These are phyloP conservation scores for Ceratocystis cubensis DNA, from an alignment of 2,329 filamentous ascomycete species.

Conservation along the genomic window DNA sequence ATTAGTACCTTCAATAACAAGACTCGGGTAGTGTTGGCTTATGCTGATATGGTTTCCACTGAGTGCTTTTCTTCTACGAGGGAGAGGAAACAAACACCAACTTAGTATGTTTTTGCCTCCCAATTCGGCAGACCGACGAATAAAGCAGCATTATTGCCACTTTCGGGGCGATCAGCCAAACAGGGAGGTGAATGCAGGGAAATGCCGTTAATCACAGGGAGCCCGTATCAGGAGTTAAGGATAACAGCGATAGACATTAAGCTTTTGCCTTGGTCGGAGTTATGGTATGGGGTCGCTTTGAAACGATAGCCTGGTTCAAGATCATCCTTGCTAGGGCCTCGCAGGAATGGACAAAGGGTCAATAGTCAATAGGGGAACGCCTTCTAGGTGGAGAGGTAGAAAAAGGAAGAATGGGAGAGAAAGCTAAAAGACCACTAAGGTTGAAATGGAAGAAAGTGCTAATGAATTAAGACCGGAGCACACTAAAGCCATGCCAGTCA, in stretches of 20 bases:
- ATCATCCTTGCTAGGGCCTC: background rate
- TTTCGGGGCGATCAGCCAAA: background rate
- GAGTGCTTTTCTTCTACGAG: no score
- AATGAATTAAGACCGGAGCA: conserved; percentile 6
- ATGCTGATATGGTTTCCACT: no score
- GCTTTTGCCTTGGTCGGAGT: background rate
- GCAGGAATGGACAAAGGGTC: background rate
- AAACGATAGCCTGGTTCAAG: background rate
- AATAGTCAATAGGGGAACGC: background rate
- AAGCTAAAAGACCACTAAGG: background rate
- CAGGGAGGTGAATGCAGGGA: no score
- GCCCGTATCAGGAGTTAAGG: background rate
- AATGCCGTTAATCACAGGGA: background rate
- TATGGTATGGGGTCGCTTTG: background rate
- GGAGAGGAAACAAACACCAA: no score
- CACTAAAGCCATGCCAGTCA: background rate
- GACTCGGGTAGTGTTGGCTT: no score
- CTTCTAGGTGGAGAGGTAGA: background rate
- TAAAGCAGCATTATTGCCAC: background rate
- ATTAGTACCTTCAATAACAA: no score
- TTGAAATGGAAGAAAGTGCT: background rate
- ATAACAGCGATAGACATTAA: background rate
- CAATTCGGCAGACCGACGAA: no score
- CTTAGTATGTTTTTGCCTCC: no score
- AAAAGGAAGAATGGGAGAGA: background rate